Evolutionary conservation across 225 moss, liverwort and hornwort species (phyloP), one percentile per base, ranked within the genome.

Genomic region (Pleurozium schreberi): DNA sequence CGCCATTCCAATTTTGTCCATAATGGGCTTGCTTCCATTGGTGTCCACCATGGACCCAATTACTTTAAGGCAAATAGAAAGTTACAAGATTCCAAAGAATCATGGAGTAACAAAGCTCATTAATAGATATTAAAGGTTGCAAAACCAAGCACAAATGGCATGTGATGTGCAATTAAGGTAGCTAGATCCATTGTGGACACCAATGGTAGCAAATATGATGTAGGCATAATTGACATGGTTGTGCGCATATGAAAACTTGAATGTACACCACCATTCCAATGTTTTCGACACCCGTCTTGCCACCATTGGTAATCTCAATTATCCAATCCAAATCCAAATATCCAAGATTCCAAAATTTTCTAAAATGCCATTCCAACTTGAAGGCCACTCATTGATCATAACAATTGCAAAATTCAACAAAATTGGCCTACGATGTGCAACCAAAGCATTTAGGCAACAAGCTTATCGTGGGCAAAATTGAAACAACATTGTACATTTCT

Each of bases 231-330:
- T 23, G 4, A 17, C 23, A 38, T 38, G 15, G 10, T 53, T n/a
- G n/a, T n/a, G n/a, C n/a, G n/a, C 16, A 78, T 7, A 36, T 78
- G 9, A 10, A 26, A 26, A 78, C 5, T 53, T 25, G 9, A 38
- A 55, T 52, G 3, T 78, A 55, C 7, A 17, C 6, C 4, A 38
- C 38, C 11, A 26, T 78, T 38, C 8, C 3, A 34, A 50, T 50
- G 13, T 30, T 55, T 15, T 1, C 2, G 0, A 0, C 25, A 78
- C 23, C 0, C 3, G 0, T 9, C 38, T 78, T 53, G 11, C 4
- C 38, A 1, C 10, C 25, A 55, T 26, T 34, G 14, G 9, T 50
- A n/a, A 3, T 50, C 9, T 6, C 11, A 28, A 8, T 59, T 34
- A 33, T 0, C 12, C 4, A 20, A 50, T 20, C 3, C 12, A 50